These are phyloP conservation scores for Lactarius indigo DNA, from an alignment of 768 basidiomycete species.

Conservation along the genomic window DNA sequence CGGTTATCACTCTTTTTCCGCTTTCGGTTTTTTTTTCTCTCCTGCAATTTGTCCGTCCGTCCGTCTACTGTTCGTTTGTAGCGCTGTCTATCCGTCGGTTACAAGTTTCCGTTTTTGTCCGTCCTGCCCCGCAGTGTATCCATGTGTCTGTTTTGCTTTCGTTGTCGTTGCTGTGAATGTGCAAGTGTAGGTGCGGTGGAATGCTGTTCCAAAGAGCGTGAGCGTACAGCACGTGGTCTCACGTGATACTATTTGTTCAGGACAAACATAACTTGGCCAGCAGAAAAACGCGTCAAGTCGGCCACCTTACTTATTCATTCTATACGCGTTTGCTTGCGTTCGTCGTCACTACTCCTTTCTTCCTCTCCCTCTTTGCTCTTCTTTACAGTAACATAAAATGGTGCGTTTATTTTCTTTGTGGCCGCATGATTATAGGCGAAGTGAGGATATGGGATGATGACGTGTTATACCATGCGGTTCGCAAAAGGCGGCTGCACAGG, in stretches of 20 bases:
- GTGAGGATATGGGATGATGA: not conserved
- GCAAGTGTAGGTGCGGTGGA: no score
- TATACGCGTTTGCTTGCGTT: not conserved
- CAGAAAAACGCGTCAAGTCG: not conserved
- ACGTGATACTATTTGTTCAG: not conserved
- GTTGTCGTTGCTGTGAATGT: not conserved
- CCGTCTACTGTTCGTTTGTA: not conserved
- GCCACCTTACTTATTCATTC: not conserved
- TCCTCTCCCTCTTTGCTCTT: not conserved
- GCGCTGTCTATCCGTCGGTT: not conserved
- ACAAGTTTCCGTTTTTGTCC: not conserved
- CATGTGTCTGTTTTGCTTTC: not conserved
- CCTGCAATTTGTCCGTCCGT: not conserved
- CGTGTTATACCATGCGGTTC: not conserved
- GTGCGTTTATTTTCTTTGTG: not conserved
- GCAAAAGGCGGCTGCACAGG: slow-evolving; percentile 59
- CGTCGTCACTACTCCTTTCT: no score
- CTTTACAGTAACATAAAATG: not conserved
- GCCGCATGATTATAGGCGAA: not conserved
- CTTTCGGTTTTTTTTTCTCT: not conserved
- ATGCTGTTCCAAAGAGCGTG: no score
- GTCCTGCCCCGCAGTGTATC: not conserved
- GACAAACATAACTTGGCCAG: not conserved
- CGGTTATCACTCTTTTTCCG: not conserved
- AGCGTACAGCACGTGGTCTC: slow-evolving; percentile 1